Base-by-base conservation (phyloP, 2,329 filamentous ascomycete species). In the Xylariaceae sp. region DNA sequence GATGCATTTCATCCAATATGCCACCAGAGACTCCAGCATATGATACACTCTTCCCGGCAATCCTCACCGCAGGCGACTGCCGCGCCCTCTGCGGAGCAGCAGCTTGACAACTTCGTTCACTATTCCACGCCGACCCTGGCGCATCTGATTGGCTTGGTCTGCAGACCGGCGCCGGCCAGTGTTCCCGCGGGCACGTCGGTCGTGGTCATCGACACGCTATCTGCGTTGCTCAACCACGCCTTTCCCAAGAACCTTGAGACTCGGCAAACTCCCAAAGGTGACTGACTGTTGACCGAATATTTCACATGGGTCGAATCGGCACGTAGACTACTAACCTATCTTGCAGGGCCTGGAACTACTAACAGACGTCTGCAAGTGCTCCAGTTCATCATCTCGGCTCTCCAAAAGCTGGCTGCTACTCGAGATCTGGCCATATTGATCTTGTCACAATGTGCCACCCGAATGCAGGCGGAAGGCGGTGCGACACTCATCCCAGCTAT, bases 401-500 rank as follows among this genome's bases (percentile, higher is more conserved):
- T 95, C 9, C 75, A 81, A 40, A 89, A 81, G 49, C 69, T 94
- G 9, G 86, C 89, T 4, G 77, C 81, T 9, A 73, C 80, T 19
- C 73, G 76, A 43, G 73, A 84, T 48, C 68, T 89, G 33, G 83
- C 86, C 16, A 67, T 94, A 26, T 65, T 94, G 3, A 56, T 92
- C 14, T 69, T 88, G 31, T 87, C 80, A 23, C 88, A 93, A 53
- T 86, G 83, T 38, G 82, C 80, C 26, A 93, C 86, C n/a, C 83
- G 80, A 45, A 80, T 93, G 61, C 78, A 82, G 41, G 67, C 68
- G 4, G 79, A 72, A 43, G 69, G 64, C 44, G 73, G 68, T 44
- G 83, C 88, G 11, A 73, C 80, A 9, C 64, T 96, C 31, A 72
- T 80, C 33, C 83, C 88, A 12, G 77, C 85, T 25, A 69, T 95